A percentile compares a stretch with the other conserved stretches of the same genome.
Conservation (phyloP, 345 rosid genomes). For the Aquilaria yunnanensis region DNA sequence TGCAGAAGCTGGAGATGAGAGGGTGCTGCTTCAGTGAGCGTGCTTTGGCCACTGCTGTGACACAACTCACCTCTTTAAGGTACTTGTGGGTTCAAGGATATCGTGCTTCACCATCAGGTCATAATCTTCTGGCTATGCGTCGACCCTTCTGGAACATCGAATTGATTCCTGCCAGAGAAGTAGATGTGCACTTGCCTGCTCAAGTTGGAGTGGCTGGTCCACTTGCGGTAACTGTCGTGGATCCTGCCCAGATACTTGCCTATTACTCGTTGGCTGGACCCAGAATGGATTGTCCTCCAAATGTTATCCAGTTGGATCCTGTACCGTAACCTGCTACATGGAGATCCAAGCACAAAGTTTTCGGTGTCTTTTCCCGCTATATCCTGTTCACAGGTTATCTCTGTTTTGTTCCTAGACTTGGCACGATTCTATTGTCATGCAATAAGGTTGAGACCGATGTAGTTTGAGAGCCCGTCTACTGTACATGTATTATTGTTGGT, state of each 20-base stretch:
- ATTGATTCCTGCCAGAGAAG: constrained; percentile 58
- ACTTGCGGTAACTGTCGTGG: constrained; percentile 21
- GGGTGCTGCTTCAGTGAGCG: constrained; percentile 81
- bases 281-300: constrained; percentile 73
- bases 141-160: constrained; percentile 97
- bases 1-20: constrained; percentile 90
- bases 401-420: no score
- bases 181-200: constrained; percentile 8
- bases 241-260: constrained; percentile 88
- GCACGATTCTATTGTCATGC: no score
- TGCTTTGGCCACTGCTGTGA: constrained; percentile 64
- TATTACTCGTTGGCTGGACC: constrained; percentile 91
- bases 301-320: constrained; percentile 51
- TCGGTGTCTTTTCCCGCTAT: no score
- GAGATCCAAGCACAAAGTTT: constrained; percentile 12
- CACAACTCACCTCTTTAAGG: constrained; percentile 64
- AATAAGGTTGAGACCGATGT: no score
- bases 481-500: no score
- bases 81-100: constrained; percentile 98
- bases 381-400: no score
- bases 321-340: constrained; percentile 6
- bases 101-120: constrained; percentile 40
- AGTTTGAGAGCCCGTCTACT: no score
- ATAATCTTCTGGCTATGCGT: constrained; percentile 64
- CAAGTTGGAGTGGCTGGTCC: constrained; percentile 19